Evolutionary conservation across 1,139 yeast genomes (phyloP), one percentile per base, ranked within the genome.

Genomic region (Nakaseomyces nivariensis): DNA sequence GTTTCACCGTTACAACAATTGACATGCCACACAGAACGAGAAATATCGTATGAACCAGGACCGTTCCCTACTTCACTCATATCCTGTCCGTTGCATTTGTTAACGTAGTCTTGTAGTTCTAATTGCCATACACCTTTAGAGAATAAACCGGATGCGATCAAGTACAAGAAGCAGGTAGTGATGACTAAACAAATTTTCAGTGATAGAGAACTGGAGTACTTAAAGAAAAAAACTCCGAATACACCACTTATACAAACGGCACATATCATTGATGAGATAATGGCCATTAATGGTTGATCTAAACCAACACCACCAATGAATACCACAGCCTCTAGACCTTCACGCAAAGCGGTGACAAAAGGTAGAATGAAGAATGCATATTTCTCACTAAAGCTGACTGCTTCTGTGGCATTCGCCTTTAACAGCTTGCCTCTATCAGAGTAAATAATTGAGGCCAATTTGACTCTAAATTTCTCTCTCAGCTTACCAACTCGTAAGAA

Each of bases 1-100:
- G 77, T 83, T 58, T 84, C 81, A 22, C 97, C 96, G 67, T 88
- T 88, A 71, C 97, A 90, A 69, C 97, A 90, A 72, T 90, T 89
- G 41, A 90, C 97, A 70, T 90, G 97, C 97, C 97, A 90, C 1
- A 90, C 86, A 13, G 85, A 76, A 54, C 77, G 79, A 33, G 78
- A 61, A 51, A 90, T 79, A 66, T 90, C 95, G 68, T 90, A 90
- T 1, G 96, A 85, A 7, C 97, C 97, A 1, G 97, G 96, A 0
- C 97, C 97, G 49, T 81, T 77, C 5, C 97, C 97, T 9, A 80
- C 78, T 68, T 90, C 97, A 46, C 92, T 77, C 56, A 87, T 90
- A 64, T 90, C 96, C 54, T 86, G 81, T 2, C 96, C 97, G 51
- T 83, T 82, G 65, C 92, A 77, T 55, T 69, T 67, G 55, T 79